These are phyloP conservation scores for Acephala macrosclerotiorum DNA, from an alignment of 2,329 filamentous ascomycete species.

Conservation along the genomic window DNA sequence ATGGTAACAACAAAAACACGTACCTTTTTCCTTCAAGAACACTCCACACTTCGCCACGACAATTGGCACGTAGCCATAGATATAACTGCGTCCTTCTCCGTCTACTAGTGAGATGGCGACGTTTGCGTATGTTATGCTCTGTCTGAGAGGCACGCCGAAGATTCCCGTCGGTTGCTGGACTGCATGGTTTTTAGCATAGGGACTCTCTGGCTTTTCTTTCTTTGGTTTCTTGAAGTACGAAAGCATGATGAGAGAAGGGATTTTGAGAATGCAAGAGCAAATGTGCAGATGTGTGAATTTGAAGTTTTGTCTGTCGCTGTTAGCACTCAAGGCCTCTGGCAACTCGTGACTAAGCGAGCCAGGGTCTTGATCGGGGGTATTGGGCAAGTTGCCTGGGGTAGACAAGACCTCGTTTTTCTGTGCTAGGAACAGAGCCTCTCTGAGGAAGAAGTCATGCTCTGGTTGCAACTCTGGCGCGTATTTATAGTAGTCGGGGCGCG, in stretches of 20 bases:
- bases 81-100: constrained; percentile 91
- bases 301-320: no score
- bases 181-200: constrained; percentile 33
- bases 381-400: no score
- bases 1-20: constrained; percentile 42
- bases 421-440: no score
- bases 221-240: neutral
- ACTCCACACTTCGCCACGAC: constrained; percentile 98
- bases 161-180: constrained; percentile 70
- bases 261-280: neutral
- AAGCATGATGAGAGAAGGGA: neutral
- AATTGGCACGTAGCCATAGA: constrained; percentile 98
- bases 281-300: neutral
- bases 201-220: neutral
- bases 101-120: constrained; percentile 97
- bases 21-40: constrained; percentile 97
- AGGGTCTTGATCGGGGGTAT: neutral
- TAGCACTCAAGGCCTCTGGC: no score
- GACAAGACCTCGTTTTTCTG: no score
- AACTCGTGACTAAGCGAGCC: neutral
- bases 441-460: no score
- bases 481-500: no score
- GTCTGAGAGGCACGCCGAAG: constrained; percentile 90
- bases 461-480: no score
- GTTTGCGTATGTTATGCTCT: constrained; percentile 97